These are phyloP conservation scores for Fusarium praegraminearum DNA, from an alignment of 2,329 filamentous ascomycete genomes.

Conservation along the genomic window DNA sequence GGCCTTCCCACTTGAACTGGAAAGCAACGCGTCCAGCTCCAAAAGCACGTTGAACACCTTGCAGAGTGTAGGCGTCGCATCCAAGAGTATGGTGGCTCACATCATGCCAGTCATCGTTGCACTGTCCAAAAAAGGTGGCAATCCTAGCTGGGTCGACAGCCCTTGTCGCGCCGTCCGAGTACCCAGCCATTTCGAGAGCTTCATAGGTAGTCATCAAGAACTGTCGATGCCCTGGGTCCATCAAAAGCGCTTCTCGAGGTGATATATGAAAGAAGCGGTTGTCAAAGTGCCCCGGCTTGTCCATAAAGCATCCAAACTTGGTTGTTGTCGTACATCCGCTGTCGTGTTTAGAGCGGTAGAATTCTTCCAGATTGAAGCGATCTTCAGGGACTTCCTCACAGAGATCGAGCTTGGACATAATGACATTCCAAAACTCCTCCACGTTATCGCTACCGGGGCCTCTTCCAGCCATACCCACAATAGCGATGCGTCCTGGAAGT, in stretches of 20 bases:
- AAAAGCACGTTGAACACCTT: conserved; percentile 57
- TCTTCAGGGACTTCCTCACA: conserved; percentile 68
- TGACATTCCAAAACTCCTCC: conserved; percentile 72
- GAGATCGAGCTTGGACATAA: conserved; percentile 73
- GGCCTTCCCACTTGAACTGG: conserved; percentile 80
- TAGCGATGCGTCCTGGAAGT: conserved; percentile 56
- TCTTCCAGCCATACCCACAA: conserved; percentile 73
- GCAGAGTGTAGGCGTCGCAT: conserved; percentile 1
- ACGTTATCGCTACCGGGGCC: conserved; percentile 69
- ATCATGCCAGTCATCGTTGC: conserved; percentile 4
- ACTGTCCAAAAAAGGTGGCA: background rate
- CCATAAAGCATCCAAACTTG: conserved; percentile 60
- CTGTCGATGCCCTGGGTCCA: conserved; percentile 74
- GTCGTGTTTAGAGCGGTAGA: conserved; percentile 54
- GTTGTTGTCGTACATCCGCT: conserved; percentile 68
- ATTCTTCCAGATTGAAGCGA: conserved; percentile 65
- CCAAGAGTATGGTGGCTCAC: background rate
- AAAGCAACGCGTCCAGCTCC: conserved; percentile 75
- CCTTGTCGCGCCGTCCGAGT: conserved; percentile 43
- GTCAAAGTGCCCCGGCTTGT: conserved; percentile 74
- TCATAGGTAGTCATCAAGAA: conserved; percentile 74
- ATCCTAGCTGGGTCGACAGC: background rate
- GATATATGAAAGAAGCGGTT: conserved; percentile 80
- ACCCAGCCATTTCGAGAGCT: conserved; percentile 74
- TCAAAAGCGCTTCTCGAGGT: conserved; percentile 54